These are phyloP conservation scores for Alloteropsis semialata DNA, from an alignment of 176 grass and related monocot species.

Conservation along the genomic window DNA sequence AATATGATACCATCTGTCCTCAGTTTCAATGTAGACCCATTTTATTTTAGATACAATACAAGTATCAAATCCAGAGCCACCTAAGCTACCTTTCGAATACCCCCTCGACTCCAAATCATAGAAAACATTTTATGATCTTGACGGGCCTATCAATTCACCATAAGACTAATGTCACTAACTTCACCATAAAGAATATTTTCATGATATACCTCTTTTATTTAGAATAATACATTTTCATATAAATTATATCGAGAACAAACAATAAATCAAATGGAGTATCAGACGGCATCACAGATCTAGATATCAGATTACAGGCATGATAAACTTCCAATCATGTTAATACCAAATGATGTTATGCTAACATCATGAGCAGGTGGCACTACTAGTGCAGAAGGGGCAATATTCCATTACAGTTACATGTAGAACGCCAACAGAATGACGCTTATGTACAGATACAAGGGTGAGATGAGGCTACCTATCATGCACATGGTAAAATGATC, in stretches of 20 bases:
- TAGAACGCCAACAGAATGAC: background rate
- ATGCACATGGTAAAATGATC: background rate
- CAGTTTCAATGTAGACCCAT: background rate
- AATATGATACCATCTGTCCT: background rate
- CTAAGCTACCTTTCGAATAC: background rate
- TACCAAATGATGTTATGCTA: background rate
- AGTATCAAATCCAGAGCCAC: background rate
- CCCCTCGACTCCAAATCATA: too few species aligned
- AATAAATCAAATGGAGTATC: background rate
- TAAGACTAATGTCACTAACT: background rate
- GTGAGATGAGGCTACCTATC: background rate
- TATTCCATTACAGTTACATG: background rate
- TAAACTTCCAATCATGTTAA: background rate
- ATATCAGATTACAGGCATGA: background rate
- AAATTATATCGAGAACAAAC: background rate
- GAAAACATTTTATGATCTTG: too few species aligned
- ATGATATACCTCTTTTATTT: too few species aligned
- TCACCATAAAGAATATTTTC: too few species aligned
- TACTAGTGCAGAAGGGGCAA: background rate
- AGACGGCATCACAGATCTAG: background rate
- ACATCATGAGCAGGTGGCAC: background rate
- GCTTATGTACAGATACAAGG: slow-evolving; percentile 29
- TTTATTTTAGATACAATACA: background rate
- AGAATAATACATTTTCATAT: too few species aligned
- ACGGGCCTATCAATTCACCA: background rate